These are phyloP conservation scores for Candida yuanshanica DNA, from an alignment of 805 yeast genomes.

Conservation along the genomic window DNA sequence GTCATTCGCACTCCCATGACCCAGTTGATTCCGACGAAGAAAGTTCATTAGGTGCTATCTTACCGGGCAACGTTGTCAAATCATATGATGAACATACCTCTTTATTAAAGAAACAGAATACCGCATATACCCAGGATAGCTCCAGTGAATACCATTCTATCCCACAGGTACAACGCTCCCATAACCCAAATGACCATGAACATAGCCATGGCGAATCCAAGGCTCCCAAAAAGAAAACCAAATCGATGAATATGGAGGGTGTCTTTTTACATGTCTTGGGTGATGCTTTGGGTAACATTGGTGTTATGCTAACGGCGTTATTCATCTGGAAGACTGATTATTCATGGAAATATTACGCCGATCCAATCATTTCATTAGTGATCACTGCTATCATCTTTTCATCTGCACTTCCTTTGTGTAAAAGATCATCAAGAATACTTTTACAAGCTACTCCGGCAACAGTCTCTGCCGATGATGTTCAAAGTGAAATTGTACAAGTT, in stretches of 20 bases:
- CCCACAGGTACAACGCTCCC: constrained; percentile 1
- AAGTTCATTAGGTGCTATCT: constrained; percentile 25
- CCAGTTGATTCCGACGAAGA: constrained; percentile 15
- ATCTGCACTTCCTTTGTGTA: constrained; percentile 85
- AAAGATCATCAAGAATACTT: constrained; percentile 78
- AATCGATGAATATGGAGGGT: constrained; percentile 95
- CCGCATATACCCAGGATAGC: constrained; percentile 15
- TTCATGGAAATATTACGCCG: constrained; percentile 81
- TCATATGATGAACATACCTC: constrained; percentile 22
- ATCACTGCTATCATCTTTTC: constrained; percentile 87
- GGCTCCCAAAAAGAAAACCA: constrained; percentile 24
- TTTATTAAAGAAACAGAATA: constrained; percentile 7
- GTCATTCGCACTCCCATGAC: constrained; percentile 35
- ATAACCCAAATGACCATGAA: constrained; percentile 2
- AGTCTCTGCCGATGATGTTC: constrained; percentile 69
- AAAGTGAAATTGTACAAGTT: constrained; percentile 58
- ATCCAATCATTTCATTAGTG: constrained; percentile 78
- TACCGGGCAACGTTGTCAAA: constrained; percentile 44
- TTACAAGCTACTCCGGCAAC: constrained; percentile 91
- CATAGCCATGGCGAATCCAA: constrained; percentile 14
- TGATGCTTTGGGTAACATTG: constrained; percentile 92
- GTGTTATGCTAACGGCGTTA: constrained; percentile 84
- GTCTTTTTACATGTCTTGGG: constrained; percentile 93
- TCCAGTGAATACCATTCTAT: constrained; percentile 17
- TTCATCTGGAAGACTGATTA: constrained; percentile 92